These are phyloP conservation scores for Dioscorea dumetorum DNA, from an alignment of 106 monocot genomes.

Conservation along the genomic window DNA sequence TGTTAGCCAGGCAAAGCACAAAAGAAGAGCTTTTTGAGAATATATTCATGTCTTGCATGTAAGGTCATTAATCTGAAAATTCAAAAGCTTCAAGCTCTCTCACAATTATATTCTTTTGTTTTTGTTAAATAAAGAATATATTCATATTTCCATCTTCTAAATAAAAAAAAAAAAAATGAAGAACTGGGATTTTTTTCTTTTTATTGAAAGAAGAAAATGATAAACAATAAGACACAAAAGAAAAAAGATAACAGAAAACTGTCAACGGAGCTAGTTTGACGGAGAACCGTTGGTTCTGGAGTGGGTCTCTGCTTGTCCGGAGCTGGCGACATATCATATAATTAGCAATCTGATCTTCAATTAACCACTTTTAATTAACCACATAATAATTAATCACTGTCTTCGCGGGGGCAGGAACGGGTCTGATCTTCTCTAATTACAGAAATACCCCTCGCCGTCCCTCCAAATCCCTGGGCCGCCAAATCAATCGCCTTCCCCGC, in stretches of 20 bases:
- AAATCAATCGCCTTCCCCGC: neutral
- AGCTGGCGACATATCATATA: neutral
- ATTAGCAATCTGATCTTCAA: too few relatives aligned
- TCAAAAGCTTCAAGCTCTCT: too few relatives aligned
- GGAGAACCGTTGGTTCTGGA: neutral
- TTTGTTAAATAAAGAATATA: too few relatives aligned
- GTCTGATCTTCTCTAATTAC: neutral
- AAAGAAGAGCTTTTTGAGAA: neutral
- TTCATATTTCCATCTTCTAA: too few relatives aligned
- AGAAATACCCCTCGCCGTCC: neutral
- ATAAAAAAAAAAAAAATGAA: too few relatives aligned
- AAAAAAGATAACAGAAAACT: neutral
- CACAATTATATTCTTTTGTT: too few relatives aligned
- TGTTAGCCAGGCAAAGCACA: neutral
- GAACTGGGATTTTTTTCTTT: too few relatives aligned
- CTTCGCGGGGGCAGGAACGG: neutral
- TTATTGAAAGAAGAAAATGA: too few relatives aligned
- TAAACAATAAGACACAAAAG: too few relatives aligned
- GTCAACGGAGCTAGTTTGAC: neutral
- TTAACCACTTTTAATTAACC: too few relatives aligned
- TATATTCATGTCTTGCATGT: slow-evolving; percentile 6
- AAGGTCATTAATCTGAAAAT: neutral
- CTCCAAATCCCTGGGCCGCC: neutral
- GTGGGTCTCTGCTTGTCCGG: neutral
- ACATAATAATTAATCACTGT: too few relatives aligned